Evolutionary conservation across 2,329 filamentous ascomycete genomes (phyloP), one percentile per base, ranked within the genome.

Genomic region (Fusarium neocosmosporiellum): DNA sequence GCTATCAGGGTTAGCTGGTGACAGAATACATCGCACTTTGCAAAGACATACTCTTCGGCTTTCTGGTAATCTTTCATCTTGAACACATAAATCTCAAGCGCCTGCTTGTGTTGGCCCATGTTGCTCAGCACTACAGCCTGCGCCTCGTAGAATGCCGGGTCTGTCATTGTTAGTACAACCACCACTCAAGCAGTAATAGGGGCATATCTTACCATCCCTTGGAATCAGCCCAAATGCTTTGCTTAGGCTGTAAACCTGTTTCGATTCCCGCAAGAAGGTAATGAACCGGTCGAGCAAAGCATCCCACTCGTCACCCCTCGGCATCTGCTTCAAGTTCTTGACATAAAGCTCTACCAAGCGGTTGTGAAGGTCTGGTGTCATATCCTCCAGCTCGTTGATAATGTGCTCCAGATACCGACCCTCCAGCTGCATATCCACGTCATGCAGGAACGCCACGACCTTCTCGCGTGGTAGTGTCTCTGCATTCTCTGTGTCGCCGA

Each of bases 11-110:
- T 80, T 63, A 82, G 70, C 43, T 48, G n/a, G 20, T 59, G n/a
- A 11, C 13, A 54, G 10, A 9, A 37, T 7, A 31, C 31, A 22
- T 13, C 27, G 18, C 54, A 10, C 5, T 16, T 62, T 8, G 29
- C 29, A 57, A 31, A 16, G 54, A 86, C 91, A 70, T 85, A 98
- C 92, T 98, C 94, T 88, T 99, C 96, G 34, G 96, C 96, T 82
- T 98, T 98, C 14, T 85, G 86, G 71, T 94, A 96, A 80, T 98
- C 92, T 74, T 93, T 86, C 81, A 99, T 89, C 81, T 96, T 96
- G 84, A 98, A 99, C 31, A 98, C 96, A 80, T 98, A 99, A 60
- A 99, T 98, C 80, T 96, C 93, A n/a, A 99, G 85, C 0, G 96
- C 96, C 82, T 98, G 95, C 79, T 94, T 95, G 83, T 99, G 95